These are phyloP conservation scores for Jackrogersella multiformis DNA, from an alignment of 495 filamentous ascomycete species.

Conservation along the genomic window DNA sequence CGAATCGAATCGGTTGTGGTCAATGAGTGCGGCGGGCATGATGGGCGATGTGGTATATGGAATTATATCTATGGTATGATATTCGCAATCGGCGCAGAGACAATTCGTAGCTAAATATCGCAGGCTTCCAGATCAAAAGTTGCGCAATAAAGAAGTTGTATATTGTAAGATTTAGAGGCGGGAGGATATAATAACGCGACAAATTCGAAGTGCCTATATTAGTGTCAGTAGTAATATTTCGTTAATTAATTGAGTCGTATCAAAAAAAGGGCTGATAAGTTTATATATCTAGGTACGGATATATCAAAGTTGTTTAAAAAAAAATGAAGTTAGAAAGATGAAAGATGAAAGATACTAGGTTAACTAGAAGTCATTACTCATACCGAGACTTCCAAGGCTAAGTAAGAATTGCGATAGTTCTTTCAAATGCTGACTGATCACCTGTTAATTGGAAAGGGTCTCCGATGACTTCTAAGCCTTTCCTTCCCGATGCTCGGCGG, in stretches of 20 bases:
- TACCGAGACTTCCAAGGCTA: neutral
- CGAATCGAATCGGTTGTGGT: constrained; percentile 72
- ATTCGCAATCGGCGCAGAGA: neutral
- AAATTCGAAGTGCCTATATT: neutral
- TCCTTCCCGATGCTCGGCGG: constrained; percentile 22
- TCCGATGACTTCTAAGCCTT: constrained; percentile 17
- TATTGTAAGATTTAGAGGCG: constrained; percentile 1
- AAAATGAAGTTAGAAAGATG: neutral
- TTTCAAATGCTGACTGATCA: constrained; percentile 41
- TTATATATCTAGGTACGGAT: neutral
- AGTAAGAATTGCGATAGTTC: constrained; percentile 4
- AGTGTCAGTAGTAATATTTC: constrained; percentile 1
- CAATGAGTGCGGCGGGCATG: constrained; percentile 56
- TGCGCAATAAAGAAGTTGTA: constrained; percentile 5
- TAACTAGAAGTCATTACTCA: constrained; percentile 21
- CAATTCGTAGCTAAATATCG: neutral
- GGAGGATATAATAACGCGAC: neutral
- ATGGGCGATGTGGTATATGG: constrained; percentile 15
- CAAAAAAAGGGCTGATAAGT: neutral
- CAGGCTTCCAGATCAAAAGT: neutral
- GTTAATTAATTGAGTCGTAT: neutral
- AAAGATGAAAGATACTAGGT: neutral
- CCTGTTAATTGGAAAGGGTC: neutral
- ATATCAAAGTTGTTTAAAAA: neutral
- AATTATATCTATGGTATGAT: neutral